Conservation (phyloP, 441 rosid genomes). For the Lepidium campestre region DNA sequence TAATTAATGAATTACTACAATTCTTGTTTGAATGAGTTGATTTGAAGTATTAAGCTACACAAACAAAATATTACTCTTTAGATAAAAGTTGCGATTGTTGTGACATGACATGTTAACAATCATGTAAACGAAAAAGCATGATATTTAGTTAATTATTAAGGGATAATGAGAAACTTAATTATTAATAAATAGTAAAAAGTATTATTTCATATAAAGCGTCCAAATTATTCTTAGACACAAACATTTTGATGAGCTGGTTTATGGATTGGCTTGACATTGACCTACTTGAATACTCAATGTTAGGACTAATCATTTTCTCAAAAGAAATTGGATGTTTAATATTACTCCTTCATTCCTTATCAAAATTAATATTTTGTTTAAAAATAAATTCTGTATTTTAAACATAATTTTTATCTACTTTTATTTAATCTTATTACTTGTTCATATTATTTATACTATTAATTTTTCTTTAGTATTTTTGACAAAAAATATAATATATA, state of each 20-base stretch:
- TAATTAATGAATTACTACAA: neutral
- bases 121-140: neutral
- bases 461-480: too few relatives aligned
- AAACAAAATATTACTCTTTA: neutral
- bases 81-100: neutral
- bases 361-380: too few relatives aligned
- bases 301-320: conserved; percentile 14
- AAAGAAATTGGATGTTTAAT: neutral
- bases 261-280: conserved; percentile 18
- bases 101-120: conserved; percentile 1
- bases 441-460: too few relatives aligned
- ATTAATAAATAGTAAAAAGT: neutral
- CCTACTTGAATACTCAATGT: conserved; percentile 2
- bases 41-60: neutral
- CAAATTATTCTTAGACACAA: neutral
- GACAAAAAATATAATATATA: too few relatives aligned
- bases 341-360: too few relatives aligned
- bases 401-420: too few relatives aligned
- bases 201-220: neutral
- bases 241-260: conserved; percentile 21
- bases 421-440: too few relatives aligned
- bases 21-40: neutral
- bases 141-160: neutral
- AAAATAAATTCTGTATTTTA: too few relatives aligned
- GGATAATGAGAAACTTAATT: neutral